A percentile compares a stretch with the other conserved stretches of the same genome.
Conservation (phyloP, 164 flowering plant genomes). For the Macadamia tetraphylla region DNA sequence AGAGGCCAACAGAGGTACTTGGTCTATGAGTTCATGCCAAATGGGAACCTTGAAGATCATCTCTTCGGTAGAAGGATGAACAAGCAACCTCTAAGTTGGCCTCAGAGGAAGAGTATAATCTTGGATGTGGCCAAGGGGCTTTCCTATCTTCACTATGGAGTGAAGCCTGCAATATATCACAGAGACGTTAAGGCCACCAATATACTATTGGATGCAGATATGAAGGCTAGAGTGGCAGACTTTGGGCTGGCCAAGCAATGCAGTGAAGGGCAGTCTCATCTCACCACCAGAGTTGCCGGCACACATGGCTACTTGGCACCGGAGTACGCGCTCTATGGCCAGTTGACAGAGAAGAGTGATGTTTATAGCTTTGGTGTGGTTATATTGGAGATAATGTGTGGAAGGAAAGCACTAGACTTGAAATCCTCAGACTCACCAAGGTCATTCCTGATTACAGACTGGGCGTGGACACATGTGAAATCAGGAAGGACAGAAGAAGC, state of each 20-base stretch:
- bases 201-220: slow-evolving; percentile 61
- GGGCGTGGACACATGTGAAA: slow-evolving; percentile 80
- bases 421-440: slow-evolving; percentile 31
- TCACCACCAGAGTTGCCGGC: slow-evolving; percentile 81
- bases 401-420: slow-evolving; percentile 74
- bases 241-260: slow-evolving; percentile 72
- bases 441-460: slow-evolving; percentile 62
- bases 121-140: slow-evolving; percentile 79
- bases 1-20: slow-evolving; percentile 41
- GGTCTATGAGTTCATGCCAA: slow-evolving; percentile 74
- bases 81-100: slow-evolving; percentile 49
- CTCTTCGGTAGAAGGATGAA: slow-evolving; percentile 24
- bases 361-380: slow-evolving; percentile 86
- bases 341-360: slow-evolving; percentile 82
- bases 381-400: slow-evolving; percentile 70
- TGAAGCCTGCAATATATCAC: slow-evolving; percentile 73
- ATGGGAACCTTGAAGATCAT: slow-evolving; percentile 66
- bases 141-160: slow-evolving; percentile 77
- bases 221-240: slow-evolving; percentile 80
- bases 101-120: slow-evolving; percentile 60
- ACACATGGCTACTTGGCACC: slow-evolving; percentile 89
- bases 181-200: slow-evolving; percentile 81
- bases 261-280: slow-evolving; percentile 78
- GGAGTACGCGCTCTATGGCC: slow-evolving; percentile 85
- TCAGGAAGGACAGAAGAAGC: slow-evolving; percentile 45